Conservation (phyloP, 2,329 filamentous ascomycete species). For the Trichoderma aggressivum region DNA sequence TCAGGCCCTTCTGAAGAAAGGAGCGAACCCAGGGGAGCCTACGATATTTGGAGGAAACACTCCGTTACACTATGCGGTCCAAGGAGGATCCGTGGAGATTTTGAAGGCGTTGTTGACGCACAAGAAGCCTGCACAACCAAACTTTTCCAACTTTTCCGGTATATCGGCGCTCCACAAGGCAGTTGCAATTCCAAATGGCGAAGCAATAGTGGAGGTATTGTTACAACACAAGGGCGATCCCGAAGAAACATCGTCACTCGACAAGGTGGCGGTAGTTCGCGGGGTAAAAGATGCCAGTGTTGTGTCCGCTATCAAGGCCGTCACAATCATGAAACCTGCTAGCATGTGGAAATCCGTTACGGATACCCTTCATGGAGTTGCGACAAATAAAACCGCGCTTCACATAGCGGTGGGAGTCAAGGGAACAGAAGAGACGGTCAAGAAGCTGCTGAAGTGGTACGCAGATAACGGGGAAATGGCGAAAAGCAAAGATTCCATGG, state of each 20-base stretch:
- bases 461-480: background rate
- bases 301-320: background rate
- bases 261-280: background rate
- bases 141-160: background rate
- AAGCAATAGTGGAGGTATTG: background rate
- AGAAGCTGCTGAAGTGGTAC: background rate
- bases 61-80: background rate
- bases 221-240: background rate
- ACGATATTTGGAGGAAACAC: conserved; percentile 1
- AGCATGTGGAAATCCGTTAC: background rate
- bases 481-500: background rate
- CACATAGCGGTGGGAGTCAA: background rate
- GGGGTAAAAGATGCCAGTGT: background rate
- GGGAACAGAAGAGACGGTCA: background rate
- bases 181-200: background rate
- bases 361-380: no score
- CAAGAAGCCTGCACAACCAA: background rate
- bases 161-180: background rate
- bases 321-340: background rate
- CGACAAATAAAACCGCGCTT: no score
- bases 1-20: background rate
- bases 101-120: background rate
- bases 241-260: background rate
- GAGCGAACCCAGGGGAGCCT: background rate
- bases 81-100: background rate